phyloP scores from a whole-genome alignment of 2,329 filamentous ascomycete species.

The Aspergillus sp. region DNA sequence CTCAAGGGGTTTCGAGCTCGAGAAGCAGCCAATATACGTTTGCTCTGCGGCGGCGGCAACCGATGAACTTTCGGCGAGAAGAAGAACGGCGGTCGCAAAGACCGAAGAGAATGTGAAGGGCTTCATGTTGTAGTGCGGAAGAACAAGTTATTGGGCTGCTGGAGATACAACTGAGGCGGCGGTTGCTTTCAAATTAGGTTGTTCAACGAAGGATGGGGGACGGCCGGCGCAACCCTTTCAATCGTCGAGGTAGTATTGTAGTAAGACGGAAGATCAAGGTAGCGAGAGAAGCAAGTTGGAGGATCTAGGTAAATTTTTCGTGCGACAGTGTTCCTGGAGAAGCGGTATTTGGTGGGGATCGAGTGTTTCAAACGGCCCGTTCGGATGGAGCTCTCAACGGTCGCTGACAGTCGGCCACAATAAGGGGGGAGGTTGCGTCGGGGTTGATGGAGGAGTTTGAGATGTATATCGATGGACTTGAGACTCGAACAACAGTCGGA shows the following conservation, averaged over 20 bases:
- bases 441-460: not conserved
- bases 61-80: slow-evolving; percentile 24
- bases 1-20: slow-evolving; percentile 45
- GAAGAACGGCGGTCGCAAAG: slow-evolving; percentile 25
- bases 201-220: slow-evolving; percentile 31
- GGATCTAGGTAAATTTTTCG: slow-evolving; percentile 4
- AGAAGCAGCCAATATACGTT: slow-evolving; percentile 52
- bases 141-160: slow-evolving; percentile 1
- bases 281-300: slow-evolving; percentile 8
- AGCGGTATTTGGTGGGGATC: slow-evolving; percentile 18
- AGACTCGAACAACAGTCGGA: not conserved
- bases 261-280: not conserved
- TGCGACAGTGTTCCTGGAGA: slow-evolving; percentile 12
- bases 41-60: slow-evolving; percentile 20
- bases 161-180: slow-evolving; percentile 21
- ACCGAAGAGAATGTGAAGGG: slow-evolving; percentile 26
- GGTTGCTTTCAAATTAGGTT: slow-evolving; percentile 13
- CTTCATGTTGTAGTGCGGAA: slow-evolving; percentile 26
- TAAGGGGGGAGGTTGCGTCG: not conserved
- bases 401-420: slow-evolving; percentile 8
- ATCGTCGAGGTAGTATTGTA: not conserved
- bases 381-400: slow-evolving; percentile 17
- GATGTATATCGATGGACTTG: not conserved
- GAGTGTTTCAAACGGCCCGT: slow-evolving; percentile 24
- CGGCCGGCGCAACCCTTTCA: slow-evolving; percentile 40